Percentiles rank a stretch among this genome's conserved stretches.
Conservation (phyloP, 2,329 filamentous ascomycete genomes). For the Xylaria sp. region DNA sequence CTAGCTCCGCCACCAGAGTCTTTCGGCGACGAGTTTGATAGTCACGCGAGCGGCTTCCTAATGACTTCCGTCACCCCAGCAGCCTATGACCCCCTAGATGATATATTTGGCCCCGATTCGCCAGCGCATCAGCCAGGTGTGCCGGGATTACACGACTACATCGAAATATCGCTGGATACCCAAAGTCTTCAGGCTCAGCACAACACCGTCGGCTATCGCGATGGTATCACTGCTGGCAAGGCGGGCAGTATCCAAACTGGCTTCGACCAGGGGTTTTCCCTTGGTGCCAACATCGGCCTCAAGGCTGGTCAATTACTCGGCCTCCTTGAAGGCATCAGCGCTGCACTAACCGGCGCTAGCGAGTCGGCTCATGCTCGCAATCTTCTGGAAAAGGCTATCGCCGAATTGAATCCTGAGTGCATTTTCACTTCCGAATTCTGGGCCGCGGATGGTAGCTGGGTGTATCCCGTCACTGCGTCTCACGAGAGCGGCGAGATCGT, state of each 20-base stretch:
- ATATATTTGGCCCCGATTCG: constrained; percentile 19
- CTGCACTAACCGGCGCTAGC: constrained; percentile 49
- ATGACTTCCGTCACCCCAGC: constrained; percentile 9
- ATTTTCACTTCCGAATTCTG: constrained; percentile 73
- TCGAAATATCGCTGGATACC: constrained; percentile 65
- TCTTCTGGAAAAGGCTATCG: constrained; percentile 56
- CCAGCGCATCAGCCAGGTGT: not conserved
- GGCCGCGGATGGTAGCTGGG: constrained; percentile 73
- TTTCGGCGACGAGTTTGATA: constrained; percentile 19
- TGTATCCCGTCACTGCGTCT: constrained; percentile 57
- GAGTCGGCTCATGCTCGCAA: constrained; percentile 33
- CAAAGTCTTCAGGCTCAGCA: constrained; percentile 77
- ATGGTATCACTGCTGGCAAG: constrained; percentile 81
- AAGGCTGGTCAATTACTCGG: constrained; percentile 78
- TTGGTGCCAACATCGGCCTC: constrained; percentile 82
- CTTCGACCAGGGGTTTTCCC: constrained; percentile 87
- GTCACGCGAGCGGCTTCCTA: not conserved
- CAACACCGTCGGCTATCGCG: constrained; percentile 85
- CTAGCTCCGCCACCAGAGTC: constrained; percentile 19
- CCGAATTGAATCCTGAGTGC: constrained; percentile 64
- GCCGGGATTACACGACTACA: not conserved
- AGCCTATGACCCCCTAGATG: constrained; percentile 14
- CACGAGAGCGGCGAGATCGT: constrained; percentile 39
- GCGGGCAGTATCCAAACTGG: constrained; percentile 78
- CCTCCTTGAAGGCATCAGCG: constrained; percentile 72